Evolutionary conservation across 805 yeast species (phyloP).

Genomic region (Metschnikowia santaceciliae): DNA sequence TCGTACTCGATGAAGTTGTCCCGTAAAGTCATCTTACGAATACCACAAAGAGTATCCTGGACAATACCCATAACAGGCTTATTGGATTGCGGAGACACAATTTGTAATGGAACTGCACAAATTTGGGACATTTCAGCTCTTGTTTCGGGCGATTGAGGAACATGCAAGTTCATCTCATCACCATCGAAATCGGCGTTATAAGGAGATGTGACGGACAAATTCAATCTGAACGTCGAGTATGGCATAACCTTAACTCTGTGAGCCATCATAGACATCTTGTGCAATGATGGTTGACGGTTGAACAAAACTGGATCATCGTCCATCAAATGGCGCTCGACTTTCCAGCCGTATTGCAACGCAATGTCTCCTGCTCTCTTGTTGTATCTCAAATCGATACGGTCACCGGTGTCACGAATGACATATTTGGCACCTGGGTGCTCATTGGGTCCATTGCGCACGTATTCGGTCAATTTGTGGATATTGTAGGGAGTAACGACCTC

Average conservation of each 20-base stretch:
- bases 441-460: slow-evolving; percentile 96
- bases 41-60: slow-evolving; percentile 97
- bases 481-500: slow-evolving; percentile 97
- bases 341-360: slow-evolving; percentile 98
- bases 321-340: slow-evolving; percentile 96
- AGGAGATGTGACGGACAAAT: slow-evolving; percentile 97
- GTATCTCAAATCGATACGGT: slow-evolving; percentile 94
- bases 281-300: slow-evolving; percentile 98
- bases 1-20: slow-evolving; percentile 86
- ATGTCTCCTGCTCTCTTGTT: slow-evolving; percentile 98
- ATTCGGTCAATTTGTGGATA: slow-evolving; percentile 86
- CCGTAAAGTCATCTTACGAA: slow-evolving; percentile 90
- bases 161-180: slow-evolving; percentile 99
- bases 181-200: slow-evolving; percentile 99
- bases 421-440: slow-evolving; percentile 99
- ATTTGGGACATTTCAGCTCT: slow-evolving; percentile 93
- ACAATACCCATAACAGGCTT: slow-evolving; percentile 99
- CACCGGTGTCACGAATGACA: slow-evolving; percentile 97
- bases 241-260: slow-evolving; percentile 99
- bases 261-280: slow-evolving; percentile 99
- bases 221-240: slow-evolving; percentile 93
- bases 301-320: slow-evolving; percentile 97
- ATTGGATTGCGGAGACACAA: slow-evolving; percentile 96
- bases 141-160: slow-evolving; percentile 97
- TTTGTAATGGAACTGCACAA: slow-evolving; percentile 96